A percentile compares a stretch with the other conserved stretches of the same genome.
Evolutionary conservation across 495 filamentous ascomycete species (phyloP).

Genomic region (Friedmanniomyces endolithicus): DNA sequence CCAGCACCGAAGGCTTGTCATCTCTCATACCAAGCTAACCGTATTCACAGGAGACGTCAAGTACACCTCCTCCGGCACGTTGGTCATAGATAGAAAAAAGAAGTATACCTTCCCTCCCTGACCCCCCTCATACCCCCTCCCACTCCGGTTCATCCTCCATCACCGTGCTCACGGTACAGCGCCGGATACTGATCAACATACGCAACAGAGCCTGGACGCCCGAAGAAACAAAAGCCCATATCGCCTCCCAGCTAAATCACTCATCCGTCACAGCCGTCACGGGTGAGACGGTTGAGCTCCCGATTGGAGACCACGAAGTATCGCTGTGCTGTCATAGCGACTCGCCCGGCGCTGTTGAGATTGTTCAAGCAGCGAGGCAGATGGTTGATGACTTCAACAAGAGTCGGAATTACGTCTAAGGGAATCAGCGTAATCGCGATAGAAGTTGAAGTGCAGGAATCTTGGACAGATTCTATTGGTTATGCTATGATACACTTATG

Average conservation of each 20-base stretch:
- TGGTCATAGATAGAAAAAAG: slow-evolving; percentile 45
- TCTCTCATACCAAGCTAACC: neutral
- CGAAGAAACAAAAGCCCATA: slow-evolving; percentile 35
- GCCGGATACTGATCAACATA: neutral
- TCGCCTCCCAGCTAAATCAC: slow-evolving; percentile 36
- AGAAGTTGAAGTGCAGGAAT: neutral
- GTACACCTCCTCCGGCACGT: slow-evolving; percentile 38
- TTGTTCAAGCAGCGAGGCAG: slow-evolving; percentile 37
- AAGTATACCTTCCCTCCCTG: neutral
- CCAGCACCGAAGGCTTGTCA: no score
- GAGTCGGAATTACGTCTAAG: slow-evolving; percentile 10
- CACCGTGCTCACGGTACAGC: neutral
- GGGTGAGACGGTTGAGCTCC: slow-evolving; percentile 35
- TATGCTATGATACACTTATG: no score
- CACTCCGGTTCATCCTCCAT: no score
- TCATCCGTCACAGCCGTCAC: slow-evolving; percentile 35
- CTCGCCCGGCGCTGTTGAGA: slow-evolving; percentile 39
- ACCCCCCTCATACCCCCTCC: no score
- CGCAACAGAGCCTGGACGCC: slow-evolving; percentile 33
- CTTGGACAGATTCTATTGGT: no score
- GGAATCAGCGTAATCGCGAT: no score
- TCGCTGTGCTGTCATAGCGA: slow-evolving; percentile 47
- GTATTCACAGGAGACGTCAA: slow-evolving; percentile 38
- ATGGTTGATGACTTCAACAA: slow-evolving; percentile 28
- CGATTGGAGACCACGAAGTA: slow-evolving; percentile 36